Evolutionary conservation across 1,139 yeast genomes (phyloP).

Genomic region (Pichia terricola): DNA sequence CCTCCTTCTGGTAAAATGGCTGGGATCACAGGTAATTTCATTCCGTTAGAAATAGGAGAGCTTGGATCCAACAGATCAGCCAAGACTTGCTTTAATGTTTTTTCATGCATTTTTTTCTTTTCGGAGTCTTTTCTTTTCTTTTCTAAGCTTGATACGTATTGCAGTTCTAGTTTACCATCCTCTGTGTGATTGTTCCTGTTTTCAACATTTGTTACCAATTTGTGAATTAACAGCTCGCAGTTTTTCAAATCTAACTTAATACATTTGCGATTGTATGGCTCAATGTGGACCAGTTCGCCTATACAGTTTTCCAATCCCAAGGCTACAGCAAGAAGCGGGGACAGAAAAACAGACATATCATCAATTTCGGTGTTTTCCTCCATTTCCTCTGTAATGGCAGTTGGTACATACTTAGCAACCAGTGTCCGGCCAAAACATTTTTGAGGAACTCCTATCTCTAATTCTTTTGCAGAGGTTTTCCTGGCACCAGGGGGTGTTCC

Average conservation of each 20-base stretch:
- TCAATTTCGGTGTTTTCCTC: background rate
- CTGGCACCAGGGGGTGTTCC: slow-evolving; percentile 21
- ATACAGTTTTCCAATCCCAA: slow-evolving; percentile 41
- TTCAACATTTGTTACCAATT: slow-evolving; percentile 35
- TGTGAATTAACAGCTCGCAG: slow-evolving; percentile 32
- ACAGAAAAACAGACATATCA: slow-evolving; percentile 3
- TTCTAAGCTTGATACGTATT: slow-evolving; percentile 12
- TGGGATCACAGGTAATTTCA: slow-evolving; percentile 39
- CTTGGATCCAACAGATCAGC: slow-evolving; percentile 3
- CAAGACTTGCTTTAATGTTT: slow-evolving; percentile 3
- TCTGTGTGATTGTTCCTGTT: background rate
- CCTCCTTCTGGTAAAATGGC: slow-evolving; percentile 54
- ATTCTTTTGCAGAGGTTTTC: slow-evolving; percentile 6
- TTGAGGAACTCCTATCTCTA: slow-evolving; percentile 7
- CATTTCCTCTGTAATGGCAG: background rate
- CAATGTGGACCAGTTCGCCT: slow-evolving; percentile 49
- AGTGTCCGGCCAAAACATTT: slow-evolving; percentile 21
- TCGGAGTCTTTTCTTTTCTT: slow-evolving; percentile 26
- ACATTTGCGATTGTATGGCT: slow-evolving; percentile 25
- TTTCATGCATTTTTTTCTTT: slow-evolving; percentile 10
- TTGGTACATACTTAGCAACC: slow-evolving; percentile 34
- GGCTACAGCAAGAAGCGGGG: slow-evolving; percentile 42
- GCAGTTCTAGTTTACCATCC: slow-evolving; percentile 8
- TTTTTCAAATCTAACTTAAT: slow-evolving; percentile 4
- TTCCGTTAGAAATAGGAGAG: slow-evolving; percentile 37